Conservation (phyloP, 2,329 filamentous ascomycete genomes). For the Sporothrix brasiliensis region DNA sequence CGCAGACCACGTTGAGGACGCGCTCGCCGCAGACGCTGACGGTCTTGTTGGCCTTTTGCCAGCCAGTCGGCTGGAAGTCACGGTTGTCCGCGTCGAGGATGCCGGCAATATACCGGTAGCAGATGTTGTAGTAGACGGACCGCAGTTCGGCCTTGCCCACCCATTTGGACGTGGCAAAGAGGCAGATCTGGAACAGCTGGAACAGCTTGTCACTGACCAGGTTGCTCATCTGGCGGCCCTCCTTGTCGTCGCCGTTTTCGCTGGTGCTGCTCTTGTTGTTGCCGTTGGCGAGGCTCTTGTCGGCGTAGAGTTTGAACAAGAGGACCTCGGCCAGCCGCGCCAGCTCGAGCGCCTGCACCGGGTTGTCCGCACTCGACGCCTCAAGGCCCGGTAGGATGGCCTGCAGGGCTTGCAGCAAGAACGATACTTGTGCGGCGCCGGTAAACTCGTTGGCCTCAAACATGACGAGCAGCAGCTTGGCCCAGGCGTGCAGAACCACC, state of each 20-base stretch:
- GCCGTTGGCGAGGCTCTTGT: constrained; percentile 37
- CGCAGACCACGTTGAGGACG: constrained; percentile 83
- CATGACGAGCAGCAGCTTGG: constrained; percentile 80
- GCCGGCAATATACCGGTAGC: constrained; percentile 79
- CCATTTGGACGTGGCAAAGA: constrained; percentile 76
- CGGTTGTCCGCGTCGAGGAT: constrained; percentile 59
- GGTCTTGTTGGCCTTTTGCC: constrained; percentile 70
- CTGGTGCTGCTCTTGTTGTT: background rate
- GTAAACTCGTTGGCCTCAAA: constrained; percentile 81
- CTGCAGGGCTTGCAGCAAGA: constrained; percentile 84
- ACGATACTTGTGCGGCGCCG: constrained; percentile 68
- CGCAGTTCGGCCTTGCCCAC: constrained; percentile 72
- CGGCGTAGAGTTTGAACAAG: constrained; percentile 70
- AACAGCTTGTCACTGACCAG: constrained; percentile 86
- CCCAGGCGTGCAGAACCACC: constrained; percentile 78
- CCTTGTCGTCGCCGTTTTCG: constrained; percentile 43
- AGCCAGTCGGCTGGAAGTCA: constrained; percentile 48
- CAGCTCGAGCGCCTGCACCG: constrained; percentile 72
- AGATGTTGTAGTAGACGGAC: constrained; percentile 87
- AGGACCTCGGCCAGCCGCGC: constrained; percentile 74
- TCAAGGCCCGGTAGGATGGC: constrained; percentile 87
- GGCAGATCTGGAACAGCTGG: constrained; percentile 84
- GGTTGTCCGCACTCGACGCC: constrained; percentile 68
- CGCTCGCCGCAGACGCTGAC: constrained; percentile 71
- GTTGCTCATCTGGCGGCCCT: constrained; percentile 60